These are phyloP conservation scores for Cyclocybe cylindracea DNA, from an alignment of 768 basidiomycete species.

Conservation along the genomic window DNA sequence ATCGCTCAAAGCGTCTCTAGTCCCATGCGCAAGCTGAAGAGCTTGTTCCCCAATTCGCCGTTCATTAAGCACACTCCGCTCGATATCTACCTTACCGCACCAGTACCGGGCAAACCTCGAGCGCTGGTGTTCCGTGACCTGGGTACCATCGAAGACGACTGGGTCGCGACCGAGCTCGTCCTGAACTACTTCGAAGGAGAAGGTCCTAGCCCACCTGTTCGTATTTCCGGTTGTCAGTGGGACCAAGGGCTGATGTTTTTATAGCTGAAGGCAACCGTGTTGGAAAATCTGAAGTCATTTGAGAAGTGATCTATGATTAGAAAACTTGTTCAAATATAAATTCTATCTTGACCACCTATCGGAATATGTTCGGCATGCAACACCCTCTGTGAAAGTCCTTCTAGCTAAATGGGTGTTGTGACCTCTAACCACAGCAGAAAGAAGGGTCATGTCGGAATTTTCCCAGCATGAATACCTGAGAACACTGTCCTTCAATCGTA, in stretches of 20 bases:
- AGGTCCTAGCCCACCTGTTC: constrained; percentile 71
- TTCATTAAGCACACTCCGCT: constrained; percentile 67
- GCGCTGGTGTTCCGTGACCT: constrained; percentile 69
- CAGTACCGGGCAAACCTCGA: constrained; percentile 50
- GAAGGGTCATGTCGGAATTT: background rate
- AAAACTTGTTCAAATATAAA: too few species aligned
- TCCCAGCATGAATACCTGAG: background rate
- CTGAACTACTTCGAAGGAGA: constrained; percentile 74
- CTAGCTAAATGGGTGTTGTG: too few species aligned
- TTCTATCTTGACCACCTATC: too few species aligned
- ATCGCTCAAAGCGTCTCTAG: constrained; percentile 57
- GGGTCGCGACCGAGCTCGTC: constrained; percentile 75
- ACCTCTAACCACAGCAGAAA: too few species aligned
- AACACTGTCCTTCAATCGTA: too few species aligned
- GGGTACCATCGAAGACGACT: constrained; percentile 69
- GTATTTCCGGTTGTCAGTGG: constrained; percentile 22
- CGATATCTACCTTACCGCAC: constrained; percentile 68
- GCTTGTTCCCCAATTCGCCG: constrained; percentile 72
- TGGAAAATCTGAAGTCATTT: too few species aligned
- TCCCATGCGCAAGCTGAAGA: constrained; percentile 71
- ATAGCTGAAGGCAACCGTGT: too few species aligned
- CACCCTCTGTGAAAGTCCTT: too few species aligned
- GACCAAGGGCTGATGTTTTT: too few species aligned
- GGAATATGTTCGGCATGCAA: too few species aligned
- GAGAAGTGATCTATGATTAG: too few species aligned